Conservation (phyloP, 2,329 filamentous ascomycete genomes). For the Didymella segeticola region DNA sequence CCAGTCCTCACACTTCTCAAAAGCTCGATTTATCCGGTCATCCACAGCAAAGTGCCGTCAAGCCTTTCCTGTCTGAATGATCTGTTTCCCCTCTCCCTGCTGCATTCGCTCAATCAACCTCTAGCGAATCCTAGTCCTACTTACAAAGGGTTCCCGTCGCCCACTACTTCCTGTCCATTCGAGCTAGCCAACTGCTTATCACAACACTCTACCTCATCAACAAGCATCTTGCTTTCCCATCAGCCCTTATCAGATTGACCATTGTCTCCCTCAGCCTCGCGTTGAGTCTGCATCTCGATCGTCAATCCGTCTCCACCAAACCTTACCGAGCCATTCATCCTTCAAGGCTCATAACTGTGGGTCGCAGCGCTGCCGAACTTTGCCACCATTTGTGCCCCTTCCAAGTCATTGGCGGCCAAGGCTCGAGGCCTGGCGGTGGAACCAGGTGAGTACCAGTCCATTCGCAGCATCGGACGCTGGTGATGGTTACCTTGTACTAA, state of each 20-base stretch:
- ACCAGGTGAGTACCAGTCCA: slow-evolving; percentile 25
- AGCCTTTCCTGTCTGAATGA: slow-evolving; percentile 49
- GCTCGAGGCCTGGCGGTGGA: slow-evolving; percentile 19
- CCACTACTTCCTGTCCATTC: slow-evolving; percentile 39
- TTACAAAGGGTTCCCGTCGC: slow-evolving; percentile 44
- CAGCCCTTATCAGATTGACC: slow-evolving; percentile 37
- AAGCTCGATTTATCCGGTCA: slow-evolving; percentile 52
- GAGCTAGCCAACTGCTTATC: slow-evolving; percentile 38
- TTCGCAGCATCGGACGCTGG: slow-evolving; percentile 16
- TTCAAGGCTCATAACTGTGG: slow-evolving; percentile 24
- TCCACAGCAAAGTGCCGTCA: slow-evolving; percentile 48
- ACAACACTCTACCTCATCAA: slow-evolving; percentile 17
- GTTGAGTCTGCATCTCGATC: slow-evolving; percentile 39
- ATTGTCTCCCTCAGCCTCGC: slow-evolving; percentile 36
- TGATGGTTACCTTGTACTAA: slow-evolving; percentile 34
- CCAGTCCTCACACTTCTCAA: slow-evolving; percentile 45
- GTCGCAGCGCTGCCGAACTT: slow-evolving; percentile 23
- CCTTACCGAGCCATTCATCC: slow-evolving; percentile 34
- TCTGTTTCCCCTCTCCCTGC: slow-evolving; percentile 46
- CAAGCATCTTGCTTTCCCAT: slow-evolving; percentile 20
- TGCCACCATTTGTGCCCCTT: slow-evolving; percentile 13
- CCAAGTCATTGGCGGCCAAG: slow-evolving; percentile 18
- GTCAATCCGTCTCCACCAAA: slow-evolving; percentile 27
- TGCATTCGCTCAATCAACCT: slow-evolving; percentile 12
- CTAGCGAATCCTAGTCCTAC: slow-evolving; percentile 42